phyloP scores from a whole-genome alignment of 2,329 filamentous ascomycete species.

The Pseudocercospora cruenta region DNA sequence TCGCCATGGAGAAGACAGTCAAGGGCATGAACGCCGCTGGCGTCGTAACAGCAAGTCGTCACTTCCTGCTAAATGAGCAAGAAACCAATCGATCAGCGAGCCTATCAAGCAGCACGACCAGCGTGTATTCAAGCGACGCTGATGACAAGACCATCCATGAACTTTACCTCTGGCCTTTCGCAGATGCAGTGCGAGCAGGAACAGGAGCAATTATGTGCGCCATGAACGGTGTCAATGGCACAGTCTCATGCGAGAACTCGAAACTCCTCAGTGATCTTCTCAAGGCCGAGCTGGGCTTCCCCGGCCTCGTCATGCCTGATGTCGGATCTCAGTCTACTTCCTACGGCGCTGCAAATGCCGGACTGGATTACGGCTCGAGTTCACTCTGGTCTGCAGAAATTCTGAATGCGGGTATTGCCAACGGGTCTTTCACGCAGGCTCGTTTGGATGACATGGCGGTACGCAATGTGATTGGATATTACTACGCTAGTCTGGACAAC shows the following conservation, averaged over 20 bases:
- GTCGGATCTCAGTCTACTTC: conserved; percentile 36
- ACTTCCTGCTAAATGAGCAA: conserved; percentile 73
- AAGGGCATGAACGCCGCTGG: conserved; percentile 65
- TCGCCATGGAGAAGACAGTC: conserved; percentile 71
- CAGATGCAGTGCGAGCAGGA: conserved; percentile 54
- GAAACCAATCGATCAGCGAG: conserved; percentile 58
- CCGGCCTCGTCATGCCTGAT: conserved; percentile 55
- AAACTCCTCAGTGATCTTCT: conserved; percentile 64
- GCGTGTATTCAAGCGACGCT: conserved; percentile 56
- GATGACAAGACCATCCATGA: conserved; percentile 56
- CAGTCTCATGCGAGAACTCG: conserved; percentile 62
- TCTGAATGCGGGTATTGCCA: conserved; percentile 36
- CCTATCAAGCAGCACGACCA: conserved; percentile 10
- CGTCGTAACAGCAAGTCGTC: conserved; percentile 81
- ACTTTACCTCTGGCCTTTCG: conserved; percentile 47
- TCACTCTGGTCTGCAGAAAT: conserved; percentile 32
- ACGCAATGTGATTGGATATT: conserved; percentile 30
- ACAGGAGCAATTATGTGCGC: conserved; percentile 57
- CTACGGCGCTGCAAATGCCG: conserved; percentile 32
- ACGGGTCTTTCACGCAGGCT: conserved; percentile 36
- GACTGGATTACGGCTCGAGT: conserved; percentile 37
- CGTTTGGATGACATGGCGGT: conserved; percentile 41
- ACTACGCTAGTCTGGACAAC: conserved; percentile 25
- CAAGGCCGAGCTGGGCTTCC: conserved; percentile 60
- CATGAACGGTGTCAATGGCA: conserved; percentile 27